A percentile compares a stretch with the other conserved stretches of the same genome.
Evolutionary conservation across 495 filamentous ascomycete species (phyloP).

Genomic region (Penicillium soppii): DNA sequence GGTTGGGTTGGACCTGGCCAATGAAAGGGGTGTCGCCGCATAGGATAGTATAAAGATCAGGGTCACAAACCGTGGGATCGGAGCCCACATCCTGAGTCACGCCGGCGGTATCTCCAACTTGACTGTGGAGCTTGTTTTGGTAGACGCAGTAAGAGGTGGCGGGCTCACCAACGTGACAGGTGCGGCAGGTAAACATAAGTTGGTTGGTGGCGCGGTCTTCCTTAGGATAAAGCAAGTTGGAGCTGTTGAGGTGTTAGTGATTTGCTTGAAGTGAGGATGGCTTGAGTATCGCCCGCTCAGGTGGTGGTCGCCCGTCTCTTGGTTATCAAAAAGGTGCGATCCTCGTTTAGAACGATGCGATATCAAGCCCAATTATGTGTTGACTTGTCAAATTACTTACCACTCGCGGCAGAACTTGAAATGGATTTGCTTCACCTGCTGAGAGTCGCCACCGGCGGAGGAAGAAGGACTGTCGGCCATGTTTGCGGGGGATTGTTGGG

Average conservation of each 20-base stretch:
- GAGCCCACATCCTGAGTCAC: constrained; percentile 94
- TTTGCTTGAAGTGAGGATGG: not conserved
- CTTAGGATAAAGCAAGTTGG: constrained; percentile 96
- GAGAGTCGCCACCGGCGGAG: constrained; percentile 51
- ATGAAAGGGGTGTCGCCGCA: constrained; percentile 39
- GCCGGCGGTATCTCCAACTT: constrained; percentile 91
- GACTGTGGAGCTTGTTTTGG: constrained; percentile 84
- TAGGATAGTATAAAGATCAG: constrained; percentile 46
- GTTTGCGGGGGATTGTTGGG: not conserved
- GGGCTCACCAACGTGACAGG: constrained; percentile 83
- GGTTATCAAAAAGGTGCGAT: too few relatives aligned
- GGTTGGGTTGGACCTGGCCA: constrained; percentile 9
- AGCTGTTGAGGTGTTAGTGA: constrained; percentile 47
- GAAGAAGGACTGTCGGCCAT: constrained; percentile 64
- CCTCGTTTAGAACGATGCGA: too few relatives aligned
- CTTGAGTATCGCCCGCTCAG: not conserved
- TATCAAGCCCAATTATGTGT: not conserved
- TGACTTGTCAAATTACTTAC: constrained; percentile 37
- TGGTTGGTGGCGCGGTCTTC: constrained; percentile 70
- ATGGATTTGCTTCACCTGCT: constrained; percentile 75
- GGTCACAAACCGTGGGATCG: constrained; percentile 92
- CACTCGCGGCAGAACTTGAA: constrained; percentile 98
- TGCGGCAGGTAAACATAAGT: constrained; percentile 80
- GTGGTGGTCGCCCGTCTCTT: too few relatives aligned
- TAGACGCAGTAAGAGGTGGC: constrained; percentile 87